These are phyloP conservation scores for Moesziomyces globuligerus DNA, from an alignment of 1,284 basidiomycete species.

Conservation along the genomic window DNA sequence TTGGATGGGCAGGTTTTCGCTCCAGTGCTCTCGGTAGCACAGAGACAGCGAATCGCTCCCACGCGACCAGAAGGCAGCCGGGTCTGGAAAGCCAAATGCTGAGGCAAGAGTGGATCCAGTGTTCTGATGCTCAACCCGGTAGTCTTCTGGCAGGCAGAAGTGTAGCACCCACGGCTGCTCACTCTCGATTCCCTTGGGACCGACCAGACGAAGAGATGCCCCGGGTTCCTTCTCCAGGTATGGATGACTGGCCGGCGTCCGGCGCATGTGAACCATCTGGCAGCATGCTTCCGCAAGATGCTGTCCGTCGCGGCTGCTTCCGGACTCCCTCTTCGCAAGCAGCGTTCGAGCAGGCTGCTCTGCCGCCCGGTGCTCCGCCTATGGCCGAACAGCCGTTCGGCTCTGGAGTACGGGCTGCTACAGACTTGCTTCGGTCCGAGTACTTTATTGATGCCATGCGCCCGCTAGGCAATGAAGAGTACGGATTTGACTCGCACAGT, in stretches of 20 bases:
- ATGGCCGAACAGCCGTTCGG: neutral
- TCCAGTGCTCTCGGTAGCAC: slow-evolving; percentile 1
- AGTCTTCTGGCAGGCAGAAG: neutral
- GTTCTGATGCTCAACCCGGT: neutral
- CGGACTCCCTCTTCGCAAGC: slow-evolving; percentile 3
- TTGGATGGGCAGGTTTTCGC: neutral
- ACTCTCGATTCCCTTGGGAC: slow-evolving; percentile 16
- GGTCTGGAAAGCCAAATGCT: neutral
- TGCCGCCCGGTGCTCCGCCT: slow-evolving; percentile 6
- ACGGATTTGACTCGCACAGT: slow-evolving; percentile 19
- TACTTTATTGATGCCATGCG: slow-evolving; percentile 24
- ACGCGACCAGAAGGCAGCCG: neutral
- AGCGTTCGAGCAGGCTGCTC: neutral
- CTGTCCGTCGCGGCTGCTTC: slow-evolving; percentile 1
- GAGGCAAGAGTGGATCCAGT: slow-evolving; percentile 5
- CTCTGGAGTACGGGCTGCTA: neutral
- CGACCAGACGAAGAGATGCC: slow-evolving; percentile 4
- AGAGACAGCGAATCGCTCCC: neutral
- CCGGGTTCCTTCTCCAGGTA: neutral
- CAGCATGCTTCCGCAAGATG: neutral
- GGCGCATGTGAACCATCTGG: neutral
- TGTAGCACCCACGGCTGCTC: neutral
- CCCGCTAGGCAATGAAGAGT: neutral
- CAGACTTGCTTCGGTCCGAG: slow-evolving; percentile 26
- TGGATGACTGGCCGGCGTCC: neutral